phyloP scores from a whole-genome alignment of 2,329 filamentous ascomycete genomes.

The Hymenoscyphus fructigenus region DNA sequence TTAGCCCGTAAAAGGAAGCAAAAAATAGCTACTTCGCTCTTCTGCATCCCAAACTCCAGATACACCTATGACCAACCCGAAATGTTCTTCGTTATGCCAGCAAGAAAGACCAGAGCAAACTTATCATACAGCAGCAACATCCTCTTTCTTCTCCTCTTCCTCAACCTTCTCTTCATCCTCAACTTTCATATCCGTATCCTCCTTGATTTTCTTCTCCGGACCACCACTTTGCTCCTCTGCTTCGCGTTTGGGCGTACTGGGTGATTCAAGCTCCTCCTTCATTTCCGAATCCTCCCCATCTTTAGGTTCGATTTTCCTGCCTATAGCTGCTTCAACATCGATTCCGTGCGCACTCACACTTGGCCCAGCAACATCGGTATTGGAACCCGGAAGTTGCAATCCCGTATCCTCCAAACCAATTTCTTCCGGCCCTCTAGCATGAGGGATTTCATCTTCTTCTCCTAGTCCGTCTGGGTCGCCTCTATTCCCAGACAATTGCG shows the following conservation, averaged over 20 bases:
- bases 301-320: slow-evolving; percentile 45
- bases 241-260: slow-evolving; percentile 53
- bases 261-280: slow-evolving; percentile 23
- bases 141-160: slow-evolving; percentile 23
- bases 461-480: slow-evolving; percentile 38
- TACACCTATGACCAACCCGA: no score
- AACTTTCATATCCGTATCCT: slow-evolving; percentile 30
- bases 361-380: slow-evolving; percentile 41
- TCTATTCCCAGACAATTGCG: slow-evolving; percentile 47
- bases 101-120: background rate
- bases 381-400: slow-evolving; percentile 52
- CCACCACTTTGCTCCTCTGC: slow-evolving; percentile 48
- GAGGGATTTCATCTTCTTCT: slow-evolving; percentile 66
- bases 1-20: no score
- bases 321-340: slow-evolving; percentile 61
- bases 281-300: slow-evolving; percentile 33
- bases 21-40: no score
- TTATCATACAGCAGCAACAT: slow-evolving; percentile 24
- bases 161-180: slow-evolving; percentile 26
- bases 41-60: no score
- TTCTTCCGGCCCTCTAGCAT: slow-evolving; percentile 79
- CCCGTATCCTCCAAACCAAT: slow-evolving; percentile 88
- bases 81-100: no score
- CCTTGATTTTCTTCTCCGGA: slow-evolving; percentile 50
- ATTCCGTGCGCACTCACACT: slow-evolving; percentile 53